Conservation (phyloP, 2,329 filamentous ascomycete species). For the Xylariomycetidae sp. region DNA sequence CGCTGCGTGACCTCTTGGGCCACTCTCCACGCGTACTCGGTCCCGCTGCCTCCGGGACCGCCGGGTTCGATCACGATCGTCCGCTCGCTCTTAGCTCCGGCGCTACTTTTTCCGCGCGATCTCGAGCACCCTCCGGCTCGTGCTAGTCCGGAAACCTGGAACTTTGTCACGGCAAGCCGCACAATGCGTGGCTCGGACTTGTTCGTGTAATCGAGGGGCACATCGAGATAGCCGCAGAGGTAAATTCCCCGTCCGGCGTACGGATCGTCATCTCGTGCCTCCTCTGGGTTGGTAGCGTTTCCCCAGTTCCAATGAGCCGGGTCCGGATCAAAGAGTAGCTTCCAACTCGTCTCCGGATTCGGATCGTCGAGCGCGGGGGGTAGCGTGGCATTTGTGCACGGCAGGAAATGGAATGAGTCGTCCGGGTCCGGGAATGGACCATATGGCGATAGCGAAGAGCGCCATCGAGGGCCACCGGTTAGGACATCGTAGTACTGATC, state of each 20-base stretch:
- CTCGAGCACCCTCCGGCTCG: slow-evolving; percentile 9
- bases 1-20: slow-evolving; percentile 34
- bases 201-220: slow-evolving; percentile 45
- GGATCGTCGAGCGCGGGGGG: slow-evolving; percentile 37
- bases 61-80: slow-evolving; percentile 48
- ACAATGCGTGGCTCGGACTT: slow-evolving; percentile 36
- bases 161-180: slow-evolving; percentile 45
- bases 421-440: slow-evolving; percentile 35
- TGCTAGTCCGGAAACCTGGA: slow-evolving; percentile 41
- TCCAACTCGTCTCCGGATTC: slow-evolving; percentile 34
- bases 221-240: slow-evolving; percentile 44
- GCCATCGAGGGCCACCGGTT: slow-evolving; percentile 4
- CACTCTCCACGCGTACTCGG: slow-evolving; percentile 33
- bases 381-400: slow-evolving; percentile 38
- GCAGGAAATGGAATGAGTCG: slow-evolving; percentile 44
- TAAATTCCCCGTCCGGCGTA: slow-evolving; percentile 39
- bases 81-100: slow-evolving; percentile 36
- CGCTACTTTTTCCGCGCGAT: slow-evolving; percentile 5
- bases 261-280: slow-evolving; percentile 18
- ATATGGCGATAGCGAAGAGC: slow-evolving; percentile 20
- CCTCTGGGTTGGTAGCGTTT: slow-evolving; percentile 11
- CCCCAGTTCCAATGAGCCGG: slow-evolving; percentile 45
- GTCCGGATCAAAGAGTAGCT: slow-evolving; percentile 36
- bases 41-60: slow-evolving; percentile 46
- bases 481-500: slow-evolving; percentile 15